A percentile compares a stretch with the other conserved stretches of the same genome.
phyloP scores from a whole-genome alignment of 2,329 filamentous ascomycete genomes.

The Fusarium aywerte region DNA sequence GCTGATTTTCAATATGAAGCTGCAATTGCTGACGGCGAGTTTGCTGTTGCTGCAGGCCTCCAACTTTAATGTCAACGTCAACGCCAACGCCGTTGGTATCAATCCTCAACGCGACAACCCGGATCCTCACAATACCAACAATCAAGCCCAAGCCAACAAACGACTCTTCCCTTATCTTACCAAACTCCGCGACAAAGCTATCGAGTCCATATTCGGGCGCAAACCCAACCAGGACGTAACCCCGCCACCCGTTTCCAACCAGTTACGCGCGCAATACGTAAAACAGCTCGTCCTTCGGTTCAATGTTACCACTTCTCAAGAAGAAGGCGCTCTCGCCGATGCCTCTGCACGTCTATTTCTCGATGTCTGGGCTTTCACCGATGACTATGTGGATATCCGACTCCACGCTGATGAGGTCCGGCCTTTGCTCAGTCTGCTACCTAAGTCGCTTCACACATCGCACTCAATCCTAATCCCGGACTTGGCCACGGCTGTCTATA shows the following conservation, averaged over 20 bases:
- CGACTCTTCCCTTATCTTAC: conserved; percentile 60
- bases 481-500: conserved; percentile 78
- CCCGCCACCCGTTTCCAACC: conserved; percentile 44
- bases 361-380: conserved; percentile 89
- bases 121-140: conserved; percentile 23
- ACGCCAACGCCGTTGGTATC: conserved; percentile 48
- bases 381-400: conserved; percentile 85
- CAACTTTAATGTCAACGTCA: conserved; percentile 12
- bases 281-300: conserved; percentile 91
- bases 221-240: conserved; percentile 50
- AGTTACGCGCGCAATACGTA: conserved; percentile 67
- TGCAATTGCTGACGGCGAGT: conserved; percentile 43
- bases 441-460: conserved; percentile 74
- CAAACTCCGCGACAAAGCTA: conserved; percentile 61
- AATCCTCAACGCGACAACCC: conserved; percentile 39
- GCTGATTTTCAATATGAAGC: conserved; percentile 34
- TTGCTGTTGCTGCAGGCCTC: conserved; percentile 45
- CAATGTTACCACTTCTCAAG: conserved; percentile 74
- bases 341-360: conserved; percentile 81
- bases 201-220: conserved; percentile 63
- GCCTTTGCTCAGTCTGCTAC: conserved; percentile 82
- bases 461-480: conserved; percentile 83
- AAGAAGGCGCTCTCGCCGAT: conserved; percentile 76
- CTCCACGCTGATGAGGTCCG: conserved; percentile 79
- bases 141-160: conserved; percentile 23